These are phyloP conservation scores for Hypomontagnella monticulosa DNA, from an alignment of 495 filamentous ascomycete species.

Conservation along the genomic window DNA sequence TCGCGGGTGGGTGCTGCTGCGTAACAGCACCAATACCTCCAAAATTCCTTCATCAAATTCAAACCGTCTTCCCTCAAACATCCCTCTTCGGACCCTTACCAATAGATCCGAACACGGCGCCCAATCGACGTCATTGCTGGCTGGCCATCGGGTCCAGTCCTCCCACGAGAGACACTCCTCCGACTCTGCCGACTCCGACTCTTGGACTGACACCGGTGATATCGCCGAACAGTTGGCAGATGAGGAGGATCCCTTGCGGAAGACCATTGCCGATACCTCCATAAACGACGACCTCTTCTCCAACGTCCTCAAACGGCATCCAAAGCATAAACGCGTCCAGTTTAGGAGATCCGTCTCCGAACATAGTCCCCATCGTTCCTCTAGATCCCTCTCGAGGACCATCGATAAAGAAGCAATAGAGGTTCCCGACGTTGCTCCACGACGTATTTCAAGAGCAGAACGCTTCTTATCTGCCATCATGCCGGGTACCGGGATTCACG, in stretches of 20 bases:
- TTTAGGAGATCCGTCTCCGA: slow-evolving; percentile 52
- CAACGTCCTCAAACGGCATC: slow-evolving; percentile 54
- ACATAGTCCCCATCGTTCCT: slow-evolving; percentile 39
- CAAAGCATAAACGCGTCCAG: slow-evolving; percentile 58
- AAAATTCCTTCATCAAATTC: slow-evolving; percentile 65
- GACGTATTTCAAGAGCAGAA: slow-evolving; percentile 69
- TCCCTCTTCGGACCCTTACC: slow-evolving; percentile 68
- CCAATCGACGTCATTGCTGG: slow-evolving; percentile 54
- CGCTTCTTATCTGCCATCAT: slow-evolving; percentile 82
- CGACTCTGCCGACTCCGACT: slow-evolving; percentile 73
- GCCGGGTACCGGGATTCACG: slow-evolving; percentile 83
- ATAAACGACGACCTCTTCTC: slow-evolving; percentile 66
- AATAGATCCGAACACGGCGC: slow-evolving; percentile 47
- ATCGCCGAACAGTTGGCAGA: slow-evolving; percentile 87
- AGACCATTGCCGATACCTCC: slow-evolving; percentile 67
- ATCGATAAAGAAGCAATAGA: slow-evolving; percentile 82
- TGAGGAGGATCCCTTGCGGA: slow-evolving; percentile 79
- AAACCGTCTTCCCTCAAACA: slow-evolving; percentile 67
- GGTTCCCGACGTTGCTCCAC: slow-evolving; percentile 75
- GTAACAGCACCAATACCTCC: slow-evolving; percentile 63
- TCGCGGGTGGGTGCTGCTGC: slow-evolving; percentile 68
- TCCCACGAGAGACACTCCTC: slow-evolving; percentile 62
- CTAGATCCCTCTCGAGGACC: slow-evolving; percentile 50
- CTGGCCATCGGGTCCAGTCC: slow-evolving; percentile 48
- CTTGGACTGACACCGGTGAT: slow-evolving; percentile 94